These are phyloP conservation scores for Pseudogymnoascus sp. DNA, from an alignment of 2,329 filamentous ascomycete species.

Conservation along the genomic window DNA sequence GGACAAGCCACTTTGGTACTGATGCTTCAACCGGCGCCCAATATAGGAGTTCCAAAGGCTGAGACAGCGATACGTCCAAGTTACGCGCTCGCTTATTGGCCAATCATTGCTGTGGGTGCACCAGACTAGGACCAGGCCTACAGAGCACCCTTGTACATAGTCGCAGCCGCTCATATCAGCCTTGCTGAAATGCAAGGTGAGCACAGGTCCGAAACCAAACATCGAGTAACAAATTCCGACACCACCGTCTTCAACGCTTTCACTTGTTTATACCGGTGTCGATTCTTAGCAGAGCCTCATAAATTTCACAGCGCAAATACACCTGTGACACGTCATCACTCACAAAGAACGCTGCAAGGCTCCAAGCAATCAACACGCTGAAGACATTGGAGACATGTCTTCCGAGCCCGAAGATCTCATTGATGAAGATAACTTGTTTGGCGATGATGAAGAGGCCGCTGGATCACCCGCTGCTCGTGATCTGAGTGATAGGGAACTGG, in stretches of 20 bases:
- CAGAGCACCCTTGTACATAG: background rate
- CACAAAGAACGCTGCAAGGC: background rate
- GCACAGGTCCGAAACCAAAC: constrained; percentile 3
- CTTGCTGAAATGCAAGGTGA: background rate
- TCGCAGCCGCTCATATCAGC: constrained; percentile 6
- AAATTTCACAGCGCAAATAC: background rate
- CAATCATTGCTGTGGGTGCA: background rate
- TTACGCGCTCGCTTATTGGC: constrained; percentile 4
- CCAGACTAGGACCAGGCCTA: background rate
- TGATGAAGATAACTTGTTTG: constrained; percentile 55
- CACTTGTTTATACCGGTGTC: background rate
- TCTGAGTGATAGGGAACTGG: constrained; percentile 53
- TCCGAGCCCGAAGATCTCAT: constrained; percentile 28
- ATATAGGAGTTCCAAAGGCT: constrained; percentile 8
- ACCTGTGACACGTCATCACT: background rate
- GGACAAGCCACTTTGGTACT: constrained; percentile 3
- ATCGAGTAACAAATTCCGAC: background rate
- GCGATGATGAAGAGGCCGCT: constrained; percentile 41
- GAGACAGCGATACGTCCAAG: constrained; percentile 8
- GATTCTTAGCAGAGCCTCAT: background rate
- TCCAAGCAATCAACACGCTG: background rate
- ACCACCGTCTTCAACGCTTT: background rate
- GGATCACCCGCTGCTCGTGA: constrained; percentile 26
- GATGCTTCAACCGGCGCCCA: background rate
- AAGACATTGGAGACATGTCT: constrained; percentile 12